A percentile compares a stretch with the other conserved stretches of the same genome.
Conservation (phyloP, 805 yeast species). For the Jamesozyma jinghongensis region DNA sequence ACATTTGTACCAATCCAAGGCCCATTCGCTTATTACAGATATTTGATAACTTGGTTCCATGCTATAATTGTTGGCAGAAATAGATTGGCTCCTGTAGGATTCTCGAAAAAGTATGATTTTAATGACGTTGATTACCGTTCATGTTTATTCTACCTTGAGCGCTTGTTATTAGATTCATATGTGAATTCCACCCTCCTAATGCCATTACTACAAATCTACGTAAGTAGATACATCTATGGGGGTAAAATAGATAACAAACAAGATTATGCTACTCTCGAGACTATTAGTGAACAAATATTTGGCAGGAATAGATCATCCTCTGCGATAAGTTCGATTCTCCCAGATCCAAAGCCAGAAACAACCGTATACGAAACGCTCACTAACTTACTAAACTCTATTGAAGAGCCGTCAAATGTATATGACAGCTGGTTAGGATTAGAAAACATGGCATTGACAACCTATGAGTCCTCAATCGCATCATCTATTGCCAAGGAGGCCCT, state of each 20-base stretch:
- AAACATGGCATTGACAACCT: slow-evolving; percentile 4
- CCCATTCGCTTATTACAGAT: slow-evolving; percentile 33
- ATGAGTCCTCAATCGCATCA: neutral
- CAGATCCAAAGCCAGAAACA: too few relatives aligned
- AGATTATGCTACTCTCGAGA: slow-evolving; percentile 31
- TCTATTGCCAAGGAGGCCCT: neutral
- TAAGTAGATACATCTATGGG: slow-evolving; percentile 19
- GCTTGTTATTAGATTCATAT: slow-evolving; percentile 1
- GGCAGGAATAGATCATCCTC: too few relatives aligned
- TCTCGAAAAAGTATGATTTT: slow-evolving; percentile 53
- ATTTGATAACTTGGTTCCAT: slow-evolving; percentile 64
- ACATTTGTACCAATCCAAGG: slow-evolving; percentile 10
- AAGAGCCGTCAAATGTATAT: slow-evolving; percentile 9
- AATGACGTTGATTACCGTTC: slow-evolving; percentile 61
- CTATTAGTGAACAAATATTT: slow-evolving; percentile 8
- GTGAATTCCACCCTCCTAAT: neutral
- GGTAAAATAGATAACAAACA: slow-evolving; percentile 42
- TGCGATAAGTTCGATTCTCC: too few relatives aligned
- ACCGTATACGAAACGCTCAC: neutral
- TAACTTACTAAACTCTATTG: neutral
- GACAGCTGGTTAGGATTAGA: slow-evolving; percentile 9
- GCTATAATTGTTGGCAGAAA: slow-evolving; percentile 50
- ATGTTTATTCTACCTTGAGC: slow-evolving; percentile 37
- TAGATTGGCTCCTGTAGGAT: slow-evolving; percentile 56
- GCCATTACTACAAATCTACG: slow-evolving; percentile 3